A percentile compares a stretch with the other conserved stretches of the same genome.
Evolutionary conservation across 2,329 filamentous ascomycete genomes (phyloP).

Genomic region (Fusarium nematophilum): DNA sequence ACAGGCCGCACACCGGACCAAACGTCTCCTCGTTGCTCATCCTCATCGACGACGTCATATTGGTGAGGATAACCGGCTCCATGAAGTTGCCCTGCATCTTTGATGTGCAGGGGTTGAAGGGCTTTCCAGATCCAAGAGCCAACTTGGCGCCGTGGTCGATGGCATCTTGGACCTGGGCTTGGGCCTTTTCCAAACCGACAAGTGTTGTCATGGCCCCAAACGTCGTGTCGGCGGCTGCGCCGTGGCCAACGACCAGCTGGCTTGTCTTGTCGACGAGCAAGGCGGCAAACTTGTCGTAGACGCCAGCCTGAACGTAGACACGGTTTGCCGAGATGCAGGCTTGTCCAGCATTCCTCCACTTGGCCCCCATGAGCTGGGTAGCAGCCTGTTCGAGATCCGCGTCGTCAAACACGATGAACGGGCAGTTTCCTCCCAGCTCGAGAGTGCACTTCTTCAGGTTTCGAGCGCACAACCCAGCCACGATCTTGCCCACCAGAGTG

Average conservation of each 20-base stretch:
- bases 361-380: conserved; percentile 68
- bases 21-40: conserved; percentile 7
- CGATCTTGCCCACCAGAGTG: conserved; percentile 74
- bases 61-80: conserved; percentile 50
- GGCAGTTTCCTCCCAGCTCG: conserved; percentile 77
- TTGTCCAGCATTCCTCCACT: conserved; percentile 73
- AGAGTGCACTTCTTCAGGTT: conserved; percentile 75
- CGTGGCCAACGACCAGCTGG: conserved; percentile 12
- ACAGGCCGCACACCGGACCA: not conserved
- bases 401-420: conserved; percentile 74
- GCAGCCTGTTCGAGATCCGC: conserved; percentile 74
- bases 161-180: conserved; percentile 19
- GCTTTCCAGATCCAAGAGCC: conserved; percentile 62
- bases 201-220: conserved; percentile 44
- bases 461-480: conserved; percentile 69
- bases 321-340: conserved; percentile 74
- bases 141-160: conserved; percentile 38
- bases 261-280: conserved; percentile 4
- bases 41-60: conserved; percentile 2
- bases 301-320: conserved; percentile 66
- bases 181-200: conserved; percentile 41
- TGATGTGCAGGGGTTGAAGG: conserved; percentile 46
- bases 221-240: conserved; percentile 32
- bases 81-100: conserved; percentile 71
- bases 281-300: conserved; percentile 76